Percentiles rank a stretch among this genome's conserved stretches.
Conservation (phyloP, 2,329 filamentous ascomycete species). For the Hypoxylon sp. region DNA sequence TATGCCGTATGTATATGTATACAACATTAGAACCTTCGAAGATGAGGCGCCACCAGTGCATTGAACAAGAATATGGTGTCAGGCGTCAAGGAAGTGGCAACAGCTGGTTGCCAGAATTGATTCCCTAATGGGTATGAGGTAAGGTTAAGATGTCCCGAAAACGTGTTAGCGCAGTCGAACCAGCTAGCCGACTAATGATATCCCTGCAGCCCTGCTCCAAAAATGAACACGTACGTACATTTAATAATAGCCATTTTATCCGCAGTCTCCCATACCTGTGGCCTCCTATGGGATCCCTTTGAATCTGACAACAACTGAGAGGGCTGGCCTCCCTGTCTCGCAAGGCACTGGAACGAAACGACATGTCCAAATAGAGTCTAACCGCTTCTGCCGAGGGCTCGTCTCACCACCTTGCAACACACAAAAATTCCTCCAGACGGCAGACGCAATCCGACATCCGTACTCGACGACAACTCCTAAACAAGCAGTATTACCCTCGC, state of each 20-base stretch:
- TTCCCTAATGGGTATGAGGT: no score
- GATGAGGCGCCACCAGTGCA: neutral
- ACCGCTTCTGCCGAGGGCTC: conserved; percentile 31
- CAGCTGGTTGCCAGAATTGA: neutral
- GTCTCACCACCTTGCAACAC: conserved; percentile 43
- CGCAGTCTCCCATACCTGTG: conserved; percentile 1
- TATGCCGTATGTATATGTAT: neutral
- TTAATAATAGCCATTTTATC: conserved; percentile 25
- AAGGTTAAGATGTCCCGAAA: conserved; percentile 2
- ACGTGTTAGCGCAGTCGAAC: neutral
- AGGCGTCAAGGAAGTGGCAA: neutral
- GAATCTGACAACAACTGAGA: conserved; percentile 19
- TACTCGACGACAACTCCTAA: conserved; percentile 12
- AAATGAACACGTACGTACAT: conserved; percentile 14
- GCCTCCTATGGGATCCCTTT: conserved; percentile 9
- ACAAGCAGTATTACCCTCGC: neutral
- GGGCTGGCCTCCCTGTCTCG: conserved; percentile 12
- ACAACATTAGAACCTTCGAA: no score
- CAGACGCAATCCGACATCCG: conserved; percentile 11
- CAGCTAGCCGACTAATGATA: neutral
- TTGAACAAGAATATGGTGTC: neutral
- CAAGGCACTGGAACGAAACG: conserved; percentile 14
- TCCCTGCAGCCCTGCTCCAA: conserved; percentile 5
- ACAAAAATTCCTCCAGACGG: conserved; percentile 33
- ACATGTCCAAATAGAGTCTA: conserved; percentile 26